Base-by-base conservation (phyloP, 345 rosid species). In the Bretschneidera sinensis region DNA sequence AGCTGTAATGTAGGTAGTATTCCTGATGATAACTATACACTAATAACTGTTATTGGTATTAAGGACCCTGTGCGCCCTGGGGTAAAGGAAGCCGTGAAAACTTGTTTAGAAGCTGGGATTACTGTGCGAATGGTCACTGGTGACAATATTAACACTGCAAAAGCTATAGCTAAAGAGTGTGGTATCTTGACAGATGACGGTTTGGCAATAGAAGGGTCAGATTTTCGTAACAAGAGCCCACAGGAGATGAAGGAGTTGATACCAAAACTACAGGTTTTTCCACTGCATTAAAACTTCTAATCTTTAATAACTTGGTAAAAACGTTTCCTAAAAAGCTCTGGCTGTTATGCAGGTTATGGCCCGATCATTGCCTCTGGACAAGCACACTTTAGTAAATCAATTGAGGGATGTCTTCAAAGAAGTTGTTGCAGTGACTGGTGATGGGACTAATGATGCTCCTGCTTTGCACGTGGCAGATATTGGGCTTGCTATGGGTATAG, bases 401-500 rank as follows among this genome's bases (percentile, higher is more conserved):
- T 66, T 82, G 66, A 82, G 81, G 61, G 73, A 71, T 63, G 72
- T 70, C 21, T 69, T 62, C 10, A 75, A 68, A 54, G 91, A 89
- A 68, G 91, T 92, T 14, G 97, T 89, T 49, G 91, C 97, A 1
- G 98, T 89, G 58, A 92, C 96, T 59, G 97, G 97, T 54, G 98
- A 92, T 47, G 98, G 98, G 62, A 92, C 98, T 62, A 92, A 92
- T 34, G 97, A 87, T 71, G 96, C 97, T 17, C 98, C 98, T 43
- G 98, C 98, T 17, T 75, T 89, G 85, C 87, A 82, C 61, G 96
- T 87, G 70, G 87, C 97, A 2, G 96, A 89, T 72, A 89, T 92
- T 69, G 98, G 98, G 64, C 88, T 92, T 57, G 91, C 98, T 16
- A 92, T 92, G 97, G 97, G 98, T 55, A 87, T 85, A 62, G 91